Conservation (phyloP, 306 rosid genomes). For the Glycine tomentella region DNA sequence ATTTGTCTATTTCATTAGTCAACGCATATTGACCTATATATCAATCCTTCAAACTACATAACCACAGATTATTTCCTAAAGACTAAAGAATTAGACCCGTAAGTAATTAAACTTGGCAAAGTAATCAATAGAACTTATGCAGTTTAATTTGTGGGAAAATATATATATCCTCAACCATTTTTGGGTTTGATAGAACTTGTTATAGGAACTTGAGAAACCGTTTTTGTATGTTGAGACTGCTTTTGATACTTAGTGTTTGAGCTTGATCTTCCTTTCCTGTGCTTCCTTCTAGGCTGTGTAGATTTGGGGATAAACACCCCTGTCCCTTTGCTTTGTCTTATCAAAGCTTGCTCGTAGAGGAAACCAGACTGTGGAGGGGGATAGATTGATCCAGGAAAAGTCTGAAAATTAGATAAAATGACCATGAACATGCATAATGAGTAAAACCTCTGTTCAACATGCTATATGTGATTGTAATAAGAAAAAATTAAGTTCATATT, state of each 20-base stretch:
- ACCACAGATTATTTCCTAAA: slow-evolving; percentile 44
- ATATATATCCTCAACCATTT: slow-evolving; percentile 47
- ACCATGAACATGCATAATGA: background rate
- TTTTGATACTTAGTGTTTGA: slow-evolving; percentile 62
- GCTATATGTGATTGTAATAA: background rate
- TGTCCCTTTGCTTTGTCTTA: slow-evolving; percentile 81
- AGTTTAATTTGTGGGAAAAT: background rate
- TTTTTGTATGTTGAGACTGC: slow-evolving; percentile 54
- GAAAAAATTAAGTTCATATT: background rate
- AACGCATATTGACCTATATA: slow-evolving; percentile 25
- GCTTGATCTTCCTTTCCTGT: slow-evolving; percentile 61
- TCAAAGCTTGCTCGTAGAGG: slow-evolving; percentile 51
- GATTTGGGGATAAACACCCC: slow-evolving; percentile 87
- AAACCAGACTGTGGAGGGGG: slow-evolving; percentile 53
- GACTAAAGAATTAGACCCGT: slow-evolving; percentile 37
- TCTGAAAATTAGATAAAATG: slow-evolving; percentile 47
- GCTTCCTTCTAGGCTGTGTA: slow-evolving; percentile 66
- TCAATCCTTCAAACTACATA: background rate
- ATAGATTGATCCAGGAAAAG: slow-evolving; percentile 54
- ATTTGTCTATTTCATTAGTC: background rate
- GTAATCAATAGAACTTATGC: slow-evolving; percentile 42
- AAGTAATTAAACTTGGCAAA: slow-evolving; percentile 24
- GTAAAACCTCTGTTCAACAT: background rate
- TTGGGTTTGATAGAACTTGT: slow-evolving; percentile 48
- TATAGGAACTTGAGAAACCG: slow-evolving; percentile 54